Evolutionary conservation across 23 red algal genomes (phyloP), one percentile per base, ranked within the genome.

Genomic region (Gracilaria gracilis): DNA sequence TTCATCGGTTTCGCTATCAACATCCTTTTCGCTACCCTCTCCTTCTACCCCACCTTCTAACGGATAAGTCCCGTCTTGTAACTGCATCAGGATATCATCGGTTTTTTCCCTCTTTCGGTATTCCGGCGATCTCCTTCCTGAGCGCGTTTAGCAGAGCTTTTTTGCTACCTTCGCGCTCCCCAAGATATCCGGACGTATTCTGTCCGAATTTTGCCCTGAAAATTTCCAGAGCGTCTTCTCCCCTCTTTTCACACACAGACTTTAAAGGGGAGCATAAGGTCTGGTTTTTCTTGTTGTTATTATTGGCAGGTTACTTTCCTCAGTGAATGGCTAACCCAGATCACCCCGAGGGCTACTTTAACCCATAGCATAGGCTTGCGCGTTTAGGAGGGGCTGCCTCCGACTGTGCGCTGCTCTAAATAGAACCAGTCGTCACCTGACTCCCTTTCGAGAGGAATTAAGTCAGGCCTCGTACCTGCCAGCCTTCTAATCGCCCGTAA

Each of bases 341-440:
- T 49, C 57, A 33, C 16, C 53, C 77, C 9, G 16, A 25, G 28
- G 77, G 49, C 77, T 50, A 61, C 49, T 59, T 27, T 81, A 34
- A 31, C 77, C 47, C 49, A 12, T 50, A 50, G 50, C 49, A 61
- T 0, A 59, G 33, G 77, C 77, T 81, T 81, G 77, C 34, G 27
- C 50, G 1, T 81, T 81, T 81, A 8, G 57, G 77, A 81, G 42
- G n/a, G 77, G 77, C 77, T 81, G 77, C 48, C 27, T 9, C 77
- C 77, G 77, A 28, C 77, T 81, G 77, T 2, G 77, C 6, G 49
- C 77, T 17, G 50, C 6, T 44, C 47, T 57, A 57, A 81, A 81
- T 44, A 75, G 47, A 44, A 16, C 77, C 77, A 81, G 77, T 32
- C 77, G 42, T 59, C 77, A 81, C 50, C 77, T 59, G 77, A 58